phyloP scores from a whole-genome alignment of 2,329 filamentous ascomycete genomes.

The Botrytis hyacinthi region DNA sequence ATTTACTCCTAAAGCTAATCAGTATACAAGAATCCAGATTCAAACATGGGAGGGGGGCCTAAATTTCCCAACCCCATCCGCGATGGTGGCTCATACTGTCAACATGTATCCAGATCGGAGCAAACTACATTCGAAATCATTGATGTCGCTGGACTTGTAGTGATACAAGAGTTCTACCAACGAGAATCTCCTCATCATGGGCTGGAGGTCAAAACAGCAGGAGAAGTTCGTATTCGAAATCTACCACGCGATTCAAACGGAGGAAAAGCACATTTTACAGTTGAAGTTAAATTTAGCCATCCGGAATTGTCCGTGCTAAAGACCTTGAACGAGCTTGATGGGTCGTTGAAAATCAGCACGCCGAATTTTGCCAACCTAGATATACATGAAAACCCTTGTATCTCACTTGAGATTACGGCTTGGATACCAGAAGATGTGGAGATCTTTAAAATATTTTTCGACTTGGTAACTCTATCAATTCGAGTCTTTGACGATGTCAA shows the following conservation, averaged over 20 bases:
- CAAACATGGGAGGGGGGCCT: slow-evolving; percentile 9
- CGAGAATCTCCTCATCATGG: slow-evolving; percentile 18
- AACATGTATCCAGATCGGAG: slow-evolving; percentile 25
- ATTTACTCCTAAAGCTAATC: not conserved
- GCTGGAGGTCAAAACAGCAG: slow-evolving; percentile 27
- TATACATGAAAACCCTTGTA: slow-evolving; percentile 27
- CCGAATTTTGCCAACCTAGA: slow-evolving; percentile 28
- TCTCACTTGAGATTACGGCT: slow-evolving; percentile 36
- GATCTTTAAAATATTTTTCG: slow-evolving; percentile 29
- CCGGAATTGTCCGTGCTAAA: slow-evolving; percentile 26
- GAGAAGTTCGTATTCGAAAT: slow-evolving; percentile 32
- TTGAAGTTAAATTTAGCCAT: slow-evolving; percentile 33
- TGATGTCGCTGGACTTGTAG: slow-evolving; percentile 25
- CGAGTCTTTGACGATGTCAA: slow-evolving; percentile 31
- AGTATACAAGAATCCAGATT: not conserved
- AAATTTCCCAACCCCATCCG: slow-evolving; percentile 20
- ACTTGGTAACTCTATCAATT: slow-evolving; percentile 29
- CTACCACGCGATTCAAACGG: slow-evolving; percentile 28
- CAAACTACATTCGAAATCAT: slow-evolving; percentile 29
- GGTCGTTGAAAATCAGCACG: slow-evolving; percentile 31
- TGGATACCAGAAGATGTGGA: slow-evolving; percentile 36
- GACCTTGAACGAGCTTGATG: slow-evolving; percentile 29
- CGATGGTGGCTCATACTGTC: slow-evolving; percentile 29
- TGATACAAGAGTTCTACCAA: slow-evolving; percentile 30
- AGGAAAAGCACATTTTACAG: slow-evolving; percentile 30